These are phyloP conservation scores for Lactifluus piperatus DNA, from an alignment of 768 basidiomycete genomes.

Conservation along the genomic window DNA sequence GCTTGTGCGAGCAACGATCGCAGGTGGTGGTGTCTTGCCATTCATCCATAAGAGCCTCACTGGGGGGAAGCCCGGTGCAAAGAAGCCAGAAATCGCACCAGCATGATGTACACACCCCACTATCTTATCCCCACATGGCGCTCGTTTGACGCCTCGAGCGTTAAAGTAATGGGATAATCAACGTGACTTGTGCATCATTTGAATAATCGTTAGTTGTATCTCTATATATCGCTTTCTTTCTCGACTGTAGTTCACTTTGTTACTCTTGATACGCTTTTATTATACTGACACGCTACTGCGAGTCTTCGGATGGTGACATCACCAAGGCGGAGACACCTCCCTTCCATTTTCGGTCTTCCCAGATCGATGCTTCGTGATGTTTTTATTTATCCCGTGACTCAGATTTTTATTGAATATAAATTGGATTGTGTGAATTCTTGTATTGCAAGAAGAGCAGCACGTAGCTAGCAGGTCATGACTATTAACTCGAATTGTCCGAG, in stretches of 20 bases:
- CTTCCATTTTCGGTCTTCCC: not conserved
- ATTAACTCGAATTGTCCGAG: too few species aligned
- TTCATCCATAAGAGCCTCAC: constrained; percentile 86
- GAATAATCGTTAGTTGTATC: not conserved
- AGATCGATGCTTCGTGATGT: too few species aligned
- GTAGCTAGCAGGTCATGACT: too few species aligned
- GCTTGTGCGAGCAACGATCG: constrained; percentile 89
- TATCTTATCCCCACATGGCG: not conserved
- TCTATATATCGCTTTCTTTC: not conserved
- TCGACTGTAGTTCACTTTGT: not conserved
- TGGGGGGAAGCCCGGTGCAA: constrained; percentile 35
- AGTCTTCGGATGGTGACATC: not conserved
- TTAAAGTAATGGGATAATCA: not conserved
- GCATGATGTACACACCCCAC: not conserved
- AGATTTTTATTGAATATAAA: too few species aligned
- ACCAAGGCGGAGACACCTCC: not conserved
- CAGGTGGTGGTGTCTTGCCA: constrained; percentile 79
- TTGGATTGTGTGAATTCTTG: too few species aligned
- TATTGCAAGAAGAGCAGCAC: too few species aligned
- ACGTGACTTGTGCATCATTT: not conserved
- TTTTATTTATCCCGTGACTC: too few species aligned
- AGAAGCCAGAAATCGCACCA: constrained; percentile 15
- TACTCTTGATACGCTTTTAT: not conserved
- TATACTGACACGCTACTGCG: not conserved
- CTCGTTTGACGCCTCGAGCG: not conserved